phyloP scores from a whole-genome alignment of 495 filamentous ascomycete genomes.

The Aspergillus carlsbadensis region DNA sequence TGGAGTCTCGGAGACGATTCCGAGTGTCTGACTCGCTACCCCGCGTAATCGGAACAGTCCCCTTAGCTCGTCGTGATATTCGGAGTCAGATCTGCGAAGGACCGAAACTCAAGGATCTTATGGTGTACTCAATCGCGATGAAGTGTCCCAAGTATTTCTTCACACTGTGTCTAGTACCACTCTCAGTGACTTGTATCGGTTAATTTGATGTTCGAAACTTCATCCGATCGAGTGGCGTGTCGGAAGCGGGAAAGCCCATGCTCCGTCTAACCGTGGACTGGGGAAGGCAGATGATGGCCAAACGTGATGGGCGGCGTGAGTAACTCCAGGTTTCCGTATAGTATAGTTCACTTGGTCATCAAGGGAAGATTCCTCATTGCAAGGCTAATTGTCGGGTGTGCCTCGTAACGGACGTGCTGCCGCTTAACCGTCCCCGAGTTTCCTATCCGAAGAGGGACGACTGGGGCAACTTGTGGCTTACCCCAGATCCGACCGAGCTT shows the following conservation, averaged over 20 bases:
- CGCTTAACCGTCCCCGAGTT: conserved; percentile 6
- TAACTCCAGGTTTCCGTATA: conserved; percentile 1
- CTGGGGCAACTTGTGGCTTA: conserved; percentile 13
- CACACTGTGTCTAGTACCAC: no score
- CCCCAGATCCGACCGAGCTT: conserved; percentile 17
- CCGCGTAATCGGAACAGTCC: neutral
- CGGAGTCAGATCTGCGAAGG: neutral
- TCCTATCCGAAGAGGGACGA: conserved; percentile 19
- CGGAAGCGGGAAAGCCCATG: neutral
- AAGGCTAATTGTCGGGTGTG: neutral
- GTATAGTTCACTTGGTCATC: neutral
- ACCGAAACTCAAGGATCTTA: neutral
- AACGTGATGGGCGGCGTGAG: neutral
- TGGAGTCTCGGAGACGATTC: neutral
- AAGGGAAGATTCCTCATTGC: neutral
- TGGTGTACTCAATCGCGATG: neutral
- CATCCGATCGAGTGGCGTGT: neutral
- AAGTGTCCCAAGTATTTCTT: no score
- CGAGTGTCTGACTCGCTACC: neutral
- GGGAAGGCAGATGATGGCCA: neutral
- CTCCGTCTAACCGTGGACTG: neutral
- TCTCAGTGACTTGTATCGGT: neutral
- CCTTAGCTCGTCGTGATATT: neutral
- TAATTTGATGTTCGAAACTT: neutral
- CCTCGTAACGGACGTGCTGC: neutral